phyloP scores from a whole-genome alignment of 495 filamentous ascomycete species.

The Penicillium ochrochloron region DNA sequence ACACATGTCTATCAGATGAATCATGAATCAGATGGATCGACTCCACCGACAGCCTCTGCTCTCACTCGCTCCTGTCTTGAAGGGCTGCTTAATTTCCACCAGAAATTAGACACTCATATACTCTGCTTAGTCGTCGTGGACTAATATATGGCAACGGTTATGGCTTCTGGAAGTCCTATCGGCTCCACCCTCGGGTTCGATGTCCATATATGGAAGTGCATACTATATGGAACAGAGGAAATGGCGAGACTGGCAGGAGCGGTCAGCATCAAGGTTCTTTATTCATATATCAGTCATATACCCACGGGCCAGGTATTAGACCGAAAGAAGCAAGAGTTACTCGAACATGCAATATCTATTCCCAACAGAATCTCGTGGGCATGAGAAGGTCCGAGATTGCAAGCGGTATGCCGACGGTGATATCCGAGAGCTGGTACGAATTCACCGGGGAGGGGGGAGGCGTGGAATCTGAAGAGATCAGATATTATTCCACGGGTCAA shows the following conservation, averaged over 20 bases:
- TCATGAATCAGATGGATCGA: neutral
- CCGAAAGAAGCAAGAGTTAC: neutral
- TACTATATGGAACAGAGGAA: neutral
- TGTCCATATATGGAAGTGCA: neutral
- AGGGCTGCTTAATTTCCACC: neutral
- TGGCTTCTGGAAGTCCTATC: neutral
- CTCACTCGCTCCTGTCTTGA: neutral
- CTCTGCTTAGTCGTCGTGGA: neutral
- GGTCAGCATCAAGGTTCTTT: neutral
- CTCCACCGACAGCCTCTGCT: neutral
- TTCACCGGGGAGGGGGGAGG: too few species aligned
- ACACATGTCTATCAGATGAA: conserved; percentile 1
- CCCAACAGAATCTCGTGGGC: neutral
- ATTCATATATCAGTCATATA: conserved; percentile 2
- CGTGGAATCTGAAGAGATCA: too few species aligned
- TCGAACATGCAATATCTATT: neutral
- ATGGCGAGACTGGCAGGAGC: neutral
- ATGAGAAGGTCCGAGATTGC: neutral
- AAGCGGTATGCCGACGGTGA: neutral
- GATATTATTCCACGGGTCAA: too few species aligned
- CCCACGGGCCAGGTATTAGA: neutral
- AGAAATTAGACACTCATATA: neutral
- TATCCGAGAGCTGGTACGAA: neutral
- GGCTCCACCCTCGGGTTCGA: neutral
- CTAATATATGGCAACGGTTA: neutral